Evolutionary conservation across 768 basidiomycete species (phyloP).

Genomic region (Chalciporus piperatus): DNA sequence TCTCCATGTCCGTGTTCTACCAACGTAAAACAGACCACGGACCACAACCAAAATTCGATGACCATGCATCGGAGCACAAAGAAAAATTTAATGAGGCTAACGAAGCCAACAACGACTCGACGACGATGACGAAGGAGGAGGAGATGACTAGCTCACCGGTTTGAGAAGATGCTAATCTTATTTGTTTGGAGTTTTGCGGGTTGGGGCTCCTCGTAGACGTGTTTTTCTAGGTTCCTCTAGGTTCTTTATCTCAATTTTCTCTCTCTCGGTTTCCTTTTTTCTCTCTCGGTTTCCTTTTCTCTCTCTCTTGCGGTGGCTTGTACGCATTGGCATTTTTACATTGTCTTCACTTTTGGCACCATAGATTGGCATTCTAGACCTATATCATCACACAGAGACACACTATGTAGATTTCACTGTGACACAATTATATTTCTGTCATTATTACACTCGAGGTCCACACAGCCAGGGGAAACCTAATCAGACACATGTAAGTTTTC

Average conservation of each 20-base stretch:
- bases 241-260: background rate
- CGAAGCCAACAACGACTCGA: background rate
- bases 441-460: background rate
- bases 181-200: background rate
- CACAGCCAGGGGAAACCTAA: too few species aligned
- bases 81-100: background rate
- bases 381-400: background rate
- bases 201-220: background rate
- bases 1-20: constrained; percentile 37
- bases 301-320: background rate
- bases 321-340: background rate
- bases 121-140: background rate
- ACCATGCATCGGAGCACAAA: background rate
- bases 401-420: background rate
- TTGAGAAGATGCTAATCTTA: background rate
- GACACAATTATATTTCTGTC: background rate
- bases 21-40: constrained; percentile 13
- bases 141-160: background rate
- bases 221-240: background rate
- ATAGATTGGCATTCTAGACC: background rate
- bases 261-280: background rate
- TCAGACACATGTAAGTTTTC: too few species aligned
- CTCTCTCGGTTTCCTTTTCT: background rate
- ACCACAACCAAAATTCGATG: background rate
- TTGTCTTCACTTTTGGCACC: background rate